Conservation (phyloP, 1,284 basidiomycete genomes). For the Cryptococcus jaspeensis region DNA sequence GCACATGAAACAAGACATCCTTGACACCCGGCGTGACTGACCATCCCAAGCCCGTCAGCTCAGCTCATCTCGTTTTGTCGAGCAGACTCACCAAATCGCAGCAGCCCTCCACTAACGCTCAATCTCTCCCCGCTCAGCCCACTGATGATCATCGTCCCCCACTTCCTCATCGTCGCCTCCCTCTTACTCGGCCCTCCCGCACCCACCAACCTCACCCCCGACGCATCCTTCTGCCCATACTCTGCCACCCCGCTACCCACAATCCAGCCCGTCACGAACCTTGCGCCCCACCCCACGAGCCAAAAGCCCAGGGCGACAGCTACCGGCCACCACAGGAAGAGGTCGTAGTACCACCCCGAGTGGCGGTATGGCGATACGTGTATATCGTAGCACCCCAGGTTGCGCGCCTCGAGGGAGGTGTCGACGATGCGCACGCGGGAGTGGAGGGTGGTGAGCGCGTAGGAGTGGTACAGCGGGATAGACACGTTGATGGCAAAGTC, state of each 20-base stretch:
- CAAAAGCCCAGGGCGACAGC: constrained; percentile 76
- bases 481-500: constrained; percentile 76
- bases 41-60: not conserved
- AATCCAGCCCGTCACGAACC: constrained; percentile 76
- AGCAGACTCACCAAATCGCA: constrained; percentile 74
- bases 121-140: constrained; percentile 88
- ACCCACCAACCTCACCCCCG: constrained; percentile 40
- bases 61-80: no score
- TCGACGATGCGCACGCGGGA: constrained; percentile 87
- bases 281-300: constrained; percentile 71
- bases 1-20: constrained; percentile 88
- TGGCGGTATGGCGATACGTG: constrained; percentile 69
- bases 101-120: constrained; percentile 75
- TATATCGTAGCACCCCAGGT: constrained; percentile 79
- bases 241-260: constrained; percentile 42
- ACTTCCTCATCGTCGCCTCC: constrained; percentile 52
- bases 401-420: constrained; percentile 62
- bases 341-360: constrained; percentile 65
- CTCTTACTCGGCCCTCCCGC: constrained; percentile 22
- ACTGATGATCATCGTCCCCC: constrained; percentile 85
- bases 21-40: constrained; percentile 86
- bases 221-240: constrained; percentile 31
- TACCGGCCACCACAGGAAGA: constrained; percentile 81
- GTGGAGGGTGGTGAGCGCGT: constrained; percentile 75
- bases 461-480: constrained; percentile 67